phyloP scores from a whole-genome alignment of 495 filamentous ascomycete species.

The Penicillium angulare region DNA sequence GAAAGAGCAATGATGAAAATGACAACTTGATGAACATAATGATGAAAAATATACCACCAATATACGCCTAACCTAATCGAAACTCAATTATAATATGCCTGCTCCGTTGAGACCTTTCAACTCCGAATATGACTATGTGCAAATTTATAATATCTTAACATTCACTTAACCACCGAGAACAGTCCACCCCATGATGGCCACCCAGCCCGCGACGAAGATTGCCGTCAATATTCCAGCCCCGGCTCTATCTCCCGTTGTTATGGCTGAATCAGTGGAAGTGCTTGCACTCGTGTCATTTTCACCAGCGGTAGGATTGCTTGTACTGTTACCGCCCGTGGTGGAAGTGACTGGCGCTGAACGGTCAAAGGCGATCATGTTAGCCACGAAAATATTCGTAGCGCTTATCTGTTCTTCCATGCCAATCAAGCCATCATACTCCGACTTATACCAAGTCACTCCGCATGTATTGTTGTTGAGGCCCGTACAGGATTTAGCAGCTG shows the following conservation, averaged over 20 bases:
- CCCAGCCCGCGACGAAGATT: conserved; percentile 34
- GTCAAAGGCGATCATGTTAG: conserved; percentile 26
- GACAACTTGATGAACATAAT: too few relatives aligned
- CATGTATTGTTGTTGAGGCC: conserved; percentile 65
- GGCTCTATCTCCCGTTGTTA: conserved; percentile 14
- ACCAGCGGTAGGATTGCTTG: conserved; percentile 17
- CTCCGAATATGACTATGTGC: neutral
- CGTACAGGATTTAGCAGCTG: conserved; percentile 66
- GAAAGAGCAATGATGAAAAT: too few relatives aligned
- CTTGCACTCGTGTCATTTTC: neutral
- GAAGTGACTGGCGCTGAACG: conserved; percentile 8
- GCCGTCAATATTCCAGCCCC: conserved; percentile 39
- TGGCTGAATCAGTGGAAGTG: neutral
- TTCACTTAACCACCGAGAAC: neutral
- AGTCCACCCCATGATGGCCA: neutral
- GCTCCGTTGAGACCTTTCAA: too few relatives aligned
- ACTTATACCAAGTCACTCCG: conserved; percentile 66
- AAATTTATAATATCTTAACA: neutral
- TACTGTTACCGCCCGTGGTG: conserved; percentile 21
- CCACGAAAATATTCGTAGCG: conserved; percentile 58
- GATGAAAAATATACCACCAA: too few relatives aligned
- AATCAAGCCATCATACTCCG: conserved; percentile 57
- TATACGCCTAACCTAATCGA: too few relatives aligned
- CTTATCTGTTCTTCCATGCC: conserved; percentile 55
- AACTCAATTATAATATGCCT: too few relatives aligned